Evolutionary conservation across 2,329 filamentous ascomycete genomes (phyloP).

Genomic region (Fonsecaea monophora): DNA sequence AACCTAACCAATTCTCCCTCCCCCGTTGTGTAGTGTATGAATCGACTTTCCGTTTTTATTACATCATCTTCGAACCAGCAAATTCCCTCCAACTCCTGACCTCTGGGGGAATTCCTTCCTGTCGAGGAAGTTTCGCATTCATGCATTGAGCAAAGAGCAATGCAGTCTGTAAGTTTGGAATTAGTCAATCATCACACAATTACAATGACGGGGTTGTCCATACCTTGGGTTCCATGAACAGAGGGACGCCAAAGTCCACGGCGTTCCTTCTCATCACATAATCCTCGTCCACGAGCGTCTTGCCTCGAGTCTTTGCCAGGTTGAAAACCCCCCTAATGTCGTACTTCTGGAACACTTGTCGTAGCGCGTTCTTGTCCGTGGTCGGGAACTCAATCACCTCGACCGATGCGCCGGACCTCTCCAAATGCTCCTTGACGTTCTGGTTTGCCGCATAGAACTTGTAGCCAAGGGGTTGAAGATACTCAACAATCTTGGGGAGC

Average conservation of each 20-base stretch:
- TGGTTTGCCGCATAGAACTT: conserved; percentile 87
- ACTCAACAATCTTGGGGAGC: conserved; percentile 82
- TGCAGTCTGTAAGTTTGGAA: conserved; percentile 70
- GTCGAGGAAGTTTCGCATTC: conserved; percentile 90
- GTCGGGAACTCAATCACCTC: conserved; percentile 97
- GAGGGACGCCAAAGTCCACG: conserved; percentile 94
- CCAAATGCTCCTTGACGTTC: conserved; percentile 82
- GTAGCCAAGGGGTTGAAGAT: conserved; percentile 87
- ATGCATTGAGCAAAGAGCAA: conserved; percentile 96
- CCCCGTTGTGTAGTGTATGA: background rate
- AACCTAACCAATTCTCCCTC: background rate
- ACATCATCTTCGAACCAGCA: conserved; percentile 70
- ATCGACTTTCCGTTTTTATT: conserved; percentile 8
- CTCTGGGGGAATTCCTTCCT: conserved; percentile 86
- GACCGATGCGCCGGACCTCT: conserved; percentile 63
- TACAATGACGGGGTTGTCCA: conserved; percentile 8
- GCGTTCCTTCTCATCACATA: conserved; percentile 99
- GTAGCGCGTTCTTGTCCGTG: conserved; percentile 90
- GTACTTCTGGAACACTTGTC: conserved; percentile 96
- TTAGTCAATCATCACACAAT: conserved; percentile 43
- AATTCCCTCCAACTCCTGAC: conserved; percentile 96
- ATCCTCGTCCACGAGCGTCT: conserved; percentile 87
- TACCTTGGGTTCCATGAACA: conserved; percentile 63
- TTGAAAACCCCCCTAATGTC: conserved; percentile 97
- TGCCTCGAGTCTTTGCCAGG: conserved; percentile 80